A percentile compares a stretch with the other conserved stretches of the same genome.
These are phyloP conservation scores for Calonectria hongkongensis DNA, from an alignment of 2,329 filamentous ascomycete species.

Conservation along the genomic window DNA sequence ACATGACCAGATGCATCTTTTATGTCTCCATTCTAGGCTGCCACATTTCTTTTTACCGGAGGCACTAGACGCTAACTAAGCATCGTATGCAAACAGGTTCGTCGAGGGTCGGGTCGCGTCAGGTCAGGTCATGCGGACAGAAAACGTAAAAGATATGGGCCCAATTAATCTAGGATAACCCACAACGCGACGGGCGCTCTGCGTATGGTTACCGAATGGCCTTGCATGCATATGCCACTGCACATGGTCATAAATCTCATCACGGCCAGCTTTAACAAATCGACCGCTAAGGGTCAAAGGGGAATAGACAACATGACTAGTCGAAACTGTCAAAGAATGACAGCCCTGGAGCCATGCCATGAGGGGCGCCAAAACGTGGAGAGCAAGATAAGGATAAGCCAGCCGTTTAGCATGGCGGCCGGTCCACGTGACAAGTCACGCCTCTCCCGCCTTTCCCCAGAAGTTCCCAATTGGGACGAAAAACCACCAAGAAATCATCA, in stretches of 20 bases:
- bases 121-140: slow-evolving; percentile 19
- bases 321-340: background rate
- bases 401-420: background rate
- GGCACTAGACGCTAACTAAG: background rate
- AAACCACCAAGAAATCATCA: slow-evolving; percentile 45
- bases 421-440: slow-evolving; percentile 52
- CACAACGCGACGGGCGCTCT: background rate
- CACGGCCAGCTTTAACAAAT: background rate
- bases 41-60: slow-evolving; percentile 31
- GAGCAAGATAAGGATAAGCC: background rate
- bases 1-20: slow-evolving; percentile 21
- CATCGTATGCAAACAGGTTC: background rate
- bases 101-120: slow-evolving; percentile 1
- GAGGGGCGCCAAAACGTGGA: slow-evolving; percentile 15
- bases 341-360: background rate
- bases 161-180: slow-evolving; percentile 7
- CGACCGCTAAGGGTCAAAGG: slow-evolving; percentile 1
- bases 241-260: background rate
- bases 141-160: slow-evolving; percentile 18
- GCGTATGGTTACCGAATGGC: slow-evolving; percentile 1
- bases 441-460: slow-evolving; percentile 40
- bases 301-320: background rate
- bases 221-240: slow-evolving; percentile 13
- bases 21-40: slow-evolving; percentile 39
- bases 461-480: slow-evolving; percentile 49